Evolutionary conservation across 495 filamentous ascomycete genomes (phyloP).

Genomic region (Podospora pseudopauciseta): DNA sequence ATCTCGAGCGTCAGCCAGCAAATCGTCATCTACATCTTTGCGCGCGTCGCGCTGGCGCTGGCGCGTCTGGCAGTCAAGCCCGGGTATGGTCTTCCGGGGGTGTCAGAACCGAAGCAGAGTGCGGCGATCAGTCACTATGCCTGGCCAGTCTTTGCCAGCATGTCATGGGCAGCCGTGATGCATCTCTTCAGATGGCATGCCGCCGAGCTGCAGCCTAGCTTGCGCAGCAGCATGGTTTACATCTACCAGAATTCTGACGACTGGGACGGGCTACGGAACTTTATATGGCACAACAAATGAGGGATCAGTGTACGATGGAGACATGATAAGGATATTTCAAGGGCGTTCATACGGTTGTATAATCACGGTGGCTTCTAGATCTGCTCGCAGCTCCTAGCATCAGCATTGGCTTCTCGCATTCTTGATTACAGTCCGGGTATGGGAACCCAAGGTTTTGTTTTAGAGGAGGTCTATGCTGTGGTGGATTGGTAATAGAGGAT

Average conservation of each 20-base stretch:
- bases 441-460: neutral
- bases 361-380: neutral
- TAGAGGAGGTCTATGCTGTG: neutral
- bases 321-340: neutral
- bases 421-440: neutral
- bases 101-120: slow-evolving; percentile 37
- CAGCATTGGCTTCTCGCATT: neutral
- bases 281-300: slow-evolving; percentile 81
- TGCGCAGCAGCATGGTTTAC: slow-evolving; percentile 96
- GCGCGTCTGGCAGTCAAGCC: slow-evolving; percentile 79
- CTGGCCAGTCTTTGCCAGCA: slow-evolving; percentile 85
- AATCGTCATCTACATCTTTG: slow-evolving; percentile 98
- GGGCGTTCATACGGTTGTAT: slow-evolving; percentile 15
- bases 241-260: slow-evolving; percentile 83
- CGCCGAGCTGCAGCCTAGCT: slow-evolving; percentile 79
- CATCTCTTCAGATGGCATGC: slow-evolving; percentile 90
- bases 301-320: neutral
- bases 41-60: slow-evolving; percentile 76
- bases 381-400: neutral
- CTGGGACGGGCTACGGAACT: slow-evolving; percentile 77
- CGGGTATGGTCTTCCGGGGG: slow-evolving; percentile 40
- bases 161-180: slow-evolving; percentile 93
- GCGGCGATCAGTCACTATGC: slow-evolving; percentile 60
- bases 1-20: slow-evolving; percentile 87
- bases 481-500: neutral